phyloP scores from a whole-genome alignment of 2,329 filamentous ascomycete genomes.

The Stagonosporopsis tanaceti region DNA sequence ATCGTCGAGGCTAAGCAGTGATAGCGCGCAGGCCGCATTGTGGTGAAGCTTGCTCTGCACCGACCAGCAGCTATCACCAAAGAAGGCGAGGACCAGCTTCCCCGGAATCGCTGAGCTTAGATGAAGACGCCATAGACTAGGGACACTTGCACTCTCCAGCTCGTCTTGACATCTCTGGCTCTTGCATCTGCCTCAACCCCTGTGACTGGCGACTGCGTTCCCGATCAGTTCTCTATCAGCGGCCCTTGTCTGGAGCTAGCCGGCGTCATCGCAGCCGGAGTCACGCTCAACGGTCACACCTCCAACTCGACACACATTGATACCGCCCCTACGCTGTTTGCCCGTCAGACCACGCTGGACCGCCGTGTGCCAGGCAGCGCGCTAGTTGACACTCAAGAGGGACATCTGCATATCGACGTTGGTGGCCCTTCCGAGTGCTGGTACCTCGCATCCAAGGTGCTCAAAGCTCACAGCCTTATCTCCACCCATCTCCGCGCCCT shows the following conservation, averaged over 20 bases:
- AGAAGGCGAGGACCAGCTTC: constrained; percentile 28
- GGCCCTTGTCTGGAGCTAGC: constrained; percentile 23
- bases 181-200: constrained; percentile 14
- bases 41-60: constrained; percentile 19
- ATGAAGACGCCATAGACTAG: constrained; percentile 26
- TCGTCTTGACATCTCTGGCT: constrained; percentile 12
- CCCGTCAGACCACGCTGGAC: constrained; percentile 5
- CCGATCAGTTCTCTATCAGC: constrained; percentile 23
- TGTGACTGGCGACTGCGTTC: constrained; percentile 14
- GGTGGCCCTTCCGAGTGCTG: constrained; percentile 21
- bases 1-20: constrained; percentile 15
- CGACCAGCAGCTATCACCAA: constrained; percentile 18
- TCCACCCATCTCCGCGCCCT: constrained; percentile 32
- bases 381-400: not conserved
- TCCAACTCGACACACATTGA: constrained; percentile 17
- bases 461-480: constrained; percentile 41
- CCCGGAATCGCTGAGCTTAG: constrained; percentile 31
- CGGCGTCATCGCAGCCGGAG: constrained; percentile 35
- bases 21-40: constrained; percentile 23
- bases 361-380: constrained; percentile 4
- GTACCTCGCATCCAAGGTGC: constrained; percentile 27
- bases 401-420: constrained; percentile 21
- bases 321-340: constrained; percentile 6
- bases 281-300: constrained; percentile 43
- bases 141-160: constrained; percentile 23